These are phyloP conservation scores for Populus davidiana DNA, from an alignment of 345 rosid genomes.

Conservation along the genomic window DNA sequence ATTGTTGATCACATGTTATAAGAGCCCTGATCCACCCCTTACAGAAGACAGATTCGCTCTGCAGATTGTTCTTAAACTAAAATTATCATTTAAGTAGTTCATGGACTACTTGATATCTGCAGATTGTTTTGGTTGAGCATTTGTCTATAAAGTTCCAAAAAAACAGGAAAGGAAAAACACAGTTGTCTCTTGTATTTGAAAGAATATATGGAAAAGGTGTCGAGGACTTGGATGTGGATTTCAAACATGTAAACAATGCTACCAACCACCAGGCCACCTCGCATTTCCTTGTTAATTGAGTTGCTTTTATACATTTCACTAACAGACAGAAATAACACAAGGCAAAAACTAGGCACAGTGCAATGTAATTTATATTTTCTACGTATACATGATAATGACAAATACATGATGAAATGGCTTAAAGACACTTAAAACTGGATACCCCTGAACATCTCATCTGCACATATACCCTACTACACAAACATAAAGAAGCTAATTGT, in stretches of 20 bases:
- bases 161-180: no score
- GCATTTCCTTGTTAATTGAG: neutral
- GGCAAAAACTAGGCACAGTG: neutral
- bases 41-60: neutral
- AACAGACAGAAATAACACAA: neutral
- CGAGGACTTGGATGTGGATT: neutral
- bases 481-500: neutral
- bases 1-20: neutral
- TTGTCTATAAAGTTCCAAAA: neutral
- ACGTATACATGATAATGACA: neutral
- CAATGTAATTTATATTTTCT: neutral
- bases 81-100: neutral
- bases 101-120: neutral
- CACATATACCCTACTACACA: neutral
- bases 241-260: neutral
- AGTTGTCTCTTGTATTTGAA: neutral
- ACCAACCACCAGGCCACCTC: neutral
- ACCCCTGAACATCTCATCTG: neutral
- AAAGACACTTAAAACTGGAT: neutral
- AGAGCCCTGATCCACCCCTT: neutral
- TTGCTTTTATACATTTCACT: neutral
- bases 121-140: neutral
- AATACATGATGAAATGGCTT: neutral
- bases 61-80: no score
- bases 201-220: neutral